Base-by-base conservation (phyloP, 75 land plant species). In the Sequoiadendron giganteum region DNA sequence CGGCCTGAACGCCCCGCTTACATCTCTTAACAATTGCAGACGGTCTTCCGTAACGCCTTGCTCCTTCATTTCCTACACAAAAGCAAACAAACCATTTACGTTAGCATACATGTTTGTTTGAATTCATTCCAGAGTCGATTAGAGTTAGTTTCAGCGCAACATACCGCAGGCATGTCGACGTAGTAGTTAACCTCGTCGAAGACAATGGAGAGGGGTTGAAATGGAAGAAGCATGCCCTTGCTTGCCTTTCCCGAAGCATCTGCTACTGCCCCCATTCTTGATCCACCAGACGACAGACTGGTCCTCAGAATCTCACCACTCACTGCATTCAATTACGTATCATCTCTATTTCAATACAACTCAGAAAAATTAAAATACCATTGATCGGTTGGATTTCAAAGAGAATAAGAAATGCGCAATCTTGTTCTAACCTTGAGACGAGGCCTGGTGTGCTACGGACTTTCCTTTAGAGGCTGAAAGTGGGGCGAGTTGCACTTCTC, bases 171-270 rank as follows among this genome's bases (percentile, higher is more conserved):
- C 95, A 95, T 96, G 87, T 96, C 94, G 34, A 96, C 94, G 81
- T 89, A 93, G 94, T 96, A 96, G 85, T 92, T 95, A 83, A 96
- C 86, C 76, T 96, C 93, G 68, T 92, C 86, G 89, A 96, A 96
- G 43, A 97, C 89, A 25, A 96, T 89, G 43, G 98, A 90, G n/a
- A 95, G 85, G 15, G 98, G 95, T 70, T 93, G 88, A 87, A 96
- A 96, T 3, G 98, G 98, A 61, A 96, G 86, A 80, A 96, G 91
- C 97, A 96, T 95, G 88, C 98, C 95, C 52, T 91, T 90, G 65
- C 49, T 89, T 42, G 86, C 94, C 38, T 75, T 75, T 75, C 38
- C 77, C 32, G 93, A 95, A 36, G 96, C 90, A 85, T 88, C 19
- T 72, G 32, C 43, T 40, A 52, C n/a, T n/a, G 36, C 48, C 18